Base-by-base conservation (phyloP, 768 basidiomycete genomes). In the Auriscalpium microsporum region DNA sequence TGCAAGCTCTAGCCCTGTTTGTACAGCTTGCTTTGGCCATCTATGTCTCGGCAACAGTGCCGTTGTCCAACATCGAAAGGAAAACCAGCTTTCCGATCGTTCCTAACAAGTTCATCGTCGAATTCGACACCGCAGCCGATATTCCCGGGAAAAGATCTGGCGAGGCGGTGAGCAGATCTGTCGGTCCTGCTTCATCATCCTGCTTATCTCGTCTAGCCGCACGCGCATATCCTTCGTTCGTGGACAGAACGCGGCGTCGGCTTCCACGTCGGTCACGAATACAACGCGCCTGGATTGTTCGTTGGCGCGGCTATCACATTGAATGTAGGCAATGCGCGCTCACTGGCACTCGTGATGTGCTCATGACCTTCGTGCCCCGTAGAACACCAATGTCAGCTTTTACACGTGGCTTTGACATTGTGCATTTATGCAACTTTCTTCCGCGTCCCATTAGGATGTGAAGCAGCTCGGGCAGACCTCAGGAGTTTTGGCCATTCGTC, bases 401-500 rank as follows among this genome's bases (percentile, higher is more conserved):
- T 28, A 28, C 28, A 28, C 28, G 28, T 28, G 28, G 7, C 28
- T 28, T 4, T 28, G 28, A 4, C 7, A 28, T 4, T 28, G 28
- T 4, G 5, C 28, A 28, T 28, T 28, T 28, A 28, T 4, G 28
- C 28, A 28, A 28, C 4, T 28, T 28, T 28, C 28, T 28, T 7
- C 28, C 4, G 28, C 28, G 7, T 28, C n/a, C n/a, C 28, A 7
- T 28, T 4, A 84, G 81, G 79, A 83, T 64, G 75, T 75, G 10
- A 64, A 71, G 34, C 65, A 72, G 14, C 66, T 87, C 38, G 64
- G 71, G 10, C 65, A 67, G 10, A 71, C 76, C 3, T 69, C 75
- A 3, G 83, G 82, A 19, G 75, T 86, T n/a, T 72, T 77, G 59
- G 75, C 76, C 13, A 77, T 85, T 62, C 76, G 78, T n/a, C 81